Evolutionary conservation across 345 rosid genomes (phyloP).

Genomic region (Geranium rotundifolium): DNA sequence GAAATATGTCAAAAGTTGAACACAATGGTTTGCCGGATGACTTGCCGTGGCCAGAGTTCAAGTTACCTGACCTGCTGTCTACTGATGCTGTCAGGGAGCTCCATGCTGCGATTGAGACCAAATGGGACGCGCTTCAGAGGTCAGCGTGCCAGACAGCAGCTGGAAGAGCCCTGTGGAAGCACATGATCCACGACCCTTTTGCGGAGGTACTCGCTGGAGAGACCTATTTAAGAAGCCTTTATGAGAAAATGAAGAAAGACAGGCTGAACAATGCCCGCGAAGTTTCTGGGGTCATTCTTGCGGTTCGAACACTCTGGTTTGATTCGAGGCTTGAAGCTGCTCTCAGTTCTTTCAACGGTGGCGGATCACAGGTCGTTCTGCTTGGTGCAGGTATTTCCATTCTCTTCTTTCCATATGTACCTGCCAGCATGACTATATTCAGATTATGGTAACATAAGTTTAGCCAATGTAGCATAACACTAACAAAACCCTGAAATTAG

Average conservation of each 20-base stretch:
- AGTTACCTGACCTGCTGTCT: slow-evolving; percentile 39
- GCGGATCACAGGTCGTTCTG: slow-evolving; percentile 64
- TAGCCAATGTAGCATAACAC: not conserved
- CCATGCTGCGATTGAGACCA: slow-evolving; percentile 47
- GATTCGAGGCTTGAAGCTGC: slow-evolving; percentile 75
- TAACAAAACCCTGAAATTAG: not conserved
- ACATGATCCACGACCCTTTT: slow-evolving; percentile 57
- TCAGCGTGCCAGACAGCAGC: slow-evolving; percentile 93
- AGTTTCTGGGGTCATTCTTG: slow-evolving; percentile 72
- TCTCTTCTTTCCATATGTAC: slow-evolving; percentile 1
- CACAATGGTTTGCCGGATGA: slow-evolving; percentile 29
- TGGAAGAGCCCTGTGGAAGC: slow-evolving; percentile 91
- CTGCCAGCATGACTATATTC: not conserved
- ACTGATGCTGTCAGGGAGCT: slow-evolving; percentile 38
- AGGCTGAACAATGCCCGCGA: slow-evolving; percentile 59
- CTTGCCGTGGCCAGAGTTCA: slow-evolving; percentile 39
- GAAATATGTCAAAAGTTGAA: slow-evolving; percentile 31
- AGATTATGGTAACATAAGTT: not conserved
- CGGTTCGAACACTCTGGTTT: slow-evolving; percentile 84
- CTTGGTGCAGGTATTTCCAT: slow-evolving; percentile 76
- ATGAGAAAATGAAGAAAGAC: slow-evolving; percentile 69
- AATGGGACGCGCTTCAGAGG: slow-evolving; percentile 54
- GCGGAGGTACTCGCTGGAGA: slow-evolving; percentile 85
- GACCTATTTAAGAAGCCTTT: slow-evolving; percentile 52
- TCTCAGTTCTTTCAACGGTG: slow-evolving; percentile 33